Evolutionary conservation across 805 yeast species (phyloP).

Genomic region (Candida hungchunana): DNA sequence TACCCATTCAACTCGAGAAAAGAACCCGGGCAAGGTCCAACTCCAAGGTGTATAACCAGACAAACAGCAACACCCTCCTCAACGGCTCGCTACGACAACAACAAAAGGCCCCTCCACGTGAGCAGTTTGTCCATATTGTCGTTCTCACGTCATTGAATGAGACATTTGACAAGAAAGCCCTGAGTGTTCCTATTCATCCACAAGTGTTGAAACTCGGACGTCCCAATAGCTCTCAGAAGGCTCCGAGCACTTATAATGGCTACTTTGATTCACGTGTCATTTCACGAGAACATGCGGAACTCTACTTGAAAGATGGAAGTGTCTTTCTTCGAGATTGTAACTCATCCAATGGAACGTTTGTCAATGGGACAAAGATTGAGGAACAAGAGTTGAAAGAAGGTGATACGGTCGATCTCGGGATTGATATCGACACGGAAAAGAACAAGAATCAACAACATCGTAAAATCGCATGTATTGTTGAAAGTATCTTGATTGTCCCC

Average conservation of each 20-base stretch:
- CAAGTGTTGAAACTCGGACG: constrained; percentile 85
- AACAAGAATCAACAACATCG: constrained; percentile 59
- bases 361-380: constrained; percentile 67
- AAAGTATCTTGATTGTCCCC: constrained; percentile 55
- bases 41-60: background rate
- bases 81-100: background rate
- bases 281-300: constrained; percentile 89
- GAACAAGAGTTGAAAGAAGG: constrained; percentile 68
- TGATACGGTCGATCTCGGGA: constrained; percentile 90
- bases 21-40: background rate
- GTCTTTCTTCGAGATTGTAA: constrained; percentile 81
- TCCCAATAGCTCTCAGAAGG: constrained; percentile 60
- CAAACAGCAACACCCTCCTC: background rate
- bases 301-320: constrained; percentile 71
- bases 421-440: constrained; percentile 65
- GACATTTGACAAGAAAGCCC: constrained; percentile 74
- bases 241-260: constrained; percentile 72
- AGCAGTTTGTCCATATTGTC: constrained; percentile 49
- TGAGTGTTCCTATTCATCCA: constrained; percentile 78
- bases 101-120: constrained; percentile 6
- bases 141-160: constrained; percentile 73
- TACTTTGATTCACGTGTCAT: constrained; percentile 91
- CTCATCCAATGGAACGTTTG: constrained; percentile 91
- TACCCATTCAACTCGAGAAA: background rate
- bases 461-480: constrained; percentile 81